A percentile compares a stretch with the other conserved stretches of the same genome.
Conservation (phyloP, 768 basidiomycete species). For the Tricholoma sp. region DNA sequence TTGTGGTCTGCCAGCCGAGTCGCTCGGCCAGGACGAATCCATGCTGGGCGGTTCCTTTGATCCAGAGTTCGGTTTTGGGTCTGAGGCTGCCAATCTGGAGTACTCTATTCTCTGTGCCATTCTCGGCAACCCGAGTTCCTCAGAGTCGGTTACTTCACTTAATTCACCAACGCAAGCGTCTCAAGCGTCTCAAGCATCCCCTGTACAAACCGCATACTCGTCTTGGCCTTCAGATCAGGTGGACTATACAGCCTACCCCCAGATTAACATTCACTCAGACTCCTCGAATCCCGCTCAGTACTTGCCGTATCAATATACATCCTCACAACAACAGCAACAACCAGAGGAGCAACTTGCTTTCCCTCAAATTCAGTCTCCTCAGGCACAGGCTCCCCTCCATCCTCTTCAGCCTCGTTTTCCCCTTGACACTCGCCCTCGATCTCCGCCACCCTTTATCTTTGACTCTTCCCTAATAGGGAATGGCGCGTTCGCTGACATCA, state of each 20-base stretch:
- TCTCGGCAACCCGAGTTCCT: conserved; percentile 69
- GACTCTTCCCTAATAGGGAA: conserved; percentile 23
- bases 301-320: conserved; percentile 41
- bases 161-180: conserved; percentile 30
- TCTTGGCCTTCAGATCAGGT: conserved; percentile 41
- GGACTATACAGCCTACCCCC: conserved; percentile 33
- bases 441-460: conserved; percentile 33
- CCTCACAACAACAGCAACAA: conserved; percentile 26
- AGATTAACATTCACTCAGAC: conserved; percentile 21
- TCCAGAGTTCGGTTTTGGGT: conserved; percentile 66
- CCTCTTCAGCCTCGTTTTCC: conserved; percentile 51
- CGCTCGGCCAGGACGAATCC: conserved; percentile 50
- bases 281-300: conserved; percentile 36
- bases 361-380: conserved; percentile 23
- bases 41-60: conserved; percentile 61
- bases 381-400: conserved; percentile 29
- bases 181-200: background rate
- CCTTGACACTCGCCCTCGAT: conserved; percentile 37
- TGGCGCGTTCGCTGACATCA: conserved; percentile 18
- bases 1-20: conserved; percentile 33
- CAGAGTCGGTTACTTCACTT: conserved; percentile 39
- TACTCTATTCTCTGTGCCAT: conserved; percentile 94
- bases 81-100: conserved; percentile 89
- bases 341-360: conserved; percentile 34
- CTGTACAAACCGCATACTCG: conserved; percentile 27